Evolutionary conservation across 108 stramenopile genomes (phyloP).

Genomic region (Stephanodiscus minutulus): DNA sequence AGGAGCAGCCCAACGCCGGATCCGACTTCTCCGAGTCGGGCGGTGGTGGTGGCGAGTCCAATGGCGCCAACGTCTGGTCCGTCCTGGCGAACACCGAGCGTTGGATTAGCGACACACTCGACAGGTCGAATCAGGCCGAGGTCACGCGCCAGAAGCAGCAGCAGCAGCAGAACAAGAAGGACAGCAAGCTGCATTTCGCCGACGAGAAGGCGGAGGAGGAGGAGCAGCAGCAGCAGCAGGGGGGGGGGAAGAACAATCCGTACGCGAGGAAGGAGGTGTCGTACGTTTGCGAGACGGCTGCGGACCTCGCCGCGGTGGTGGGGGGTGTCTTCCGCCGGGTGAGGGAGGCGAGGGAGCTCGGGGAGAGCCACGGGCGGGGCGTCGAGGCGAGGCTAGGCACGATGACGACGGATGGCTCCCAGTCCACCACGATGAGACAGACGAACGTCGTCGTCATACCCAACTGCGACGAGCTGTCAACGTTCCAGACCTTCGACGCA

Average conservation of each 20-base stretch:
- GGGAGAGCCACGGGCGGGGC: conserved; percentile 58
- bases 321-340: conserved; percentile 75
- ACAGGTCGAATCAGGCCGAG: conserved; percentile 40
- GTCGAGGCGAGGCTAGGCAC: conserved; percentile 41
- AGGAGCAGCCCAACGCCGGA: neutral
- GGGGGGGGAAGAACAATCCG: conserved; percentile 50
- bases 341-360: conserved; percentile 74
- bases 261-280: conserved; percentile 77
- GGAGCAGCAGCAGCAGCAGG: neutral
- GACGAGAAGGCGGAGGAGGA: conserved; percentile 23
- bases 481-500: conserved; percentile 63
- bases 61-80: conserved; percentile 56
- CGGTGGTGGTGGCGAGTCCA: neutral
- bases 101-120: conserved; percentile 74
- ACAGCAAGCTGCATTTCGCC: conserved; percentile 28
- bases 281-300: conserved; percentile 73
- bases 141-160: conserved; percentile 9
- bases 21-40: neutral
- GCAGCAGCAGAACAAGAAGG: conserved; percentile 6
- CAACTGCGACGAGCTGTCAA: conserved; percentile 50
- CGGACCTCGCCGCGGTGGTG: conserved; percentile 54
- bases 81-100: conserved; percentile 75
- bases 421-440: conserved; percentile 59
- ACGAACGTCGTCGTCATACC: conserved; percentile 83
- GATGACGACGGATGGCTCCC: conserved; percentile 27